Evolutionary conservation across 495 filamentous ascomycete species (phyloP).

Genomic region (Xylaria venustula): DNA sequence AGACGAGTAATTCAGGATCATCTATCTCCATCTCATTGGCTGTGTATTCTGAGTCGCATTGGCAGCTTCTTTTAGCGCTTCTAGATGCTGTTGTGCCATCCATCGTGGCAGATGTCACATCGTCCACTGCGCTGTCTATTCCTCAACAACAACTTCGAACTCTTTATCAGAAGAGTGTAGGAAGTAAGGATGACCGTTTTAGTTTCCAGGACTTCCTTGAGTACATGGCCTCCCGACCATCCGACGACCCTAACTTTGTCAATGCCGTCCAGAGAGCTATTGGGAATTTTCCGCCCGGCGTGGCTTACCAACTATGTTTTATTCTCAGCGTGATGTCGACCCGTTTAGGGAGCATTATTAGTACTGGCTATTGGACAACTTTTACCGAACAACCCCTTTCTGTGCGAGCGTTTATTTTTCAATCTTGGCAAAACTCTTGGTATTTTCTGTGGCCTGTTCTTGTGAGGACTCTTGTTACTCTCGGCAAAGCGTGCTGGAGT

Average conservation of each 20-base stretch:
- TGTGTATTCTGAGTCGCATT: slow-evolving; percentile 12
- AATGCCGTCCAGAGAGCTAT: neutral
- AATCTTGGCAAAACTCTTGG: slow-evolving; percentile 52
- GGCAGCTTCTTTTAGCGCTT: slow-evolving; percentile 11
- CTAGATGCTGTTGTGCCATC: slow-evolving; percentile 15
- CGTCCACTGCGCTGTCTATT: neutral
- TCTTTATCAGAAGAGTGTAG: neutral
- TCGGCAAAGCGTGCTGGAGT: slow-evolving; percentile 60
- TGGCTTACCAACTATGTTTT: neutral
- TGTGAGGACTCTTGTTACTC: slow-evolving; percentile 48
- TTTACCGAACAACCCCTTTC: slow-evolving; percentile 38
- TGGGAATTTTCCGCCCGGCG: neutral
- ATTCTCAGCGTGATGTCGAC: slow-evolving; percentile 3
- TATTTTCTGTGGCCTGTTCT: slow-evolving; percentile 52
- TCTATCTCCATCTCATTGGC: no score
- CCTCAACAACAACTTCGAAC: neutral
- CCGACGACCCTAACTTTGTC: slow-evolving; percentile 5
- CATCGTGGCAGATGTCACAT: neutral
- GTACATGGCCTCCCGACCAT: slow-evolving; percentile 5
- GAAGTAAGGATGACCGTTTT: neutral
- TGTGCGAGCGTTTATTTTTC: slow-evolving; percentile 52
- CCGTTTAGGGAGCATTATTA: slow-evolving; percentile 13
- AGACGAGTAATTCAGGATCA: no score
- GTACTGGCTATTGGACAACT: slow-evolving; percentile 20
- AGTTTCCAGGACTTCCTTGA: slow-evolving; percentile 2